Conservation (phyloP, 163 green algal species). For the Volvox carteri region DNA sequence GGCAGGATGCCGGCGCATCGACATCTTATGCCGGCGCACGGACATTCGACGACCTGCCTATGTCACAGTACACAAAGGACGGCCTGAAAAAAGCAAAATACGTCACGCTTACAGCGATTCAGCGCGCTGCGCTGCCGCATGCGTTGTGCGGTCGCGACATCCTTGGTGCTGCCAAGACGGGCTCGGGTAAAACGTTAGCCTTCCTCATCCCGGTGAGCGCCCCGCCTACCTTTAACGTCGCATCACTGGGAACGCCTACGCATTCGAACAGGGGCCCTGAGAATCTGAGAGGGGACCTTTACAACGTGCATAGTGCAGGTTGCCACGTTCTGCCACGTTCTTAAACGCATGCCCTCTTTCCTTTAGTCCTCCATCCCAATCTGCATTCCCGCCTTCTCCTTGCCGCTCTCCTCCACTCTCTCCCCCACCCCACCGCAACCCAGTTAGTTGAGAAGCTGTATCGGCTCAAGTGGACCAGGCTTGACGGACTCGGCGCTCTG, state of each 20-base stretch:
- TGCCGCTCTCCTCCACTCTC: too few species aligned
- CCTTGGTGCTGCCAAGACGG: conserved; percentile 98
- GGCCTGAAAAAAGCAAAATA: conserved; percentile 83
- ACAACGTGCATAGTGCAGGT: too few species aligned
- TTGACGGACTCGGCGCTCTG: conserved; percentile 95
- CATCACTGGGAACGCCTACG: too few species aligned
- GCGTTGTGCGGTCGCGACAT: conserved; percentile 95
- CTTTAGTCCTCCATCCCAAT: too few species aligned
- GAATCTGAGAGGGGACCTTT: too few species aligned
- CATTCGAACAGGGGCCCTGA: too few species aligned
- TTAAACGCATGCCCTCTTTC: too few species aligned
- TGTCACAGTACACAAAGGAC: conserved; percentile 78
- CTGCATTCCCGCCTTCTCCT: too few species aligned
- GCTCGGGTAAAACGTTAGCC: conserved; percentile 96
- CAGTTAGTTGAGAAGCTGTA: conserved; percentile 95
- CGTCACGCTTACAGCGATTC: conserved; percentile 93
- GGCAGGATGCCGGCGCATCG: conserved; percentile 38
- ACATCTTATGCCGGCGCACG: conserved; percentile 53
- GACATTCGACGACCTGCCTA: conserved; percentile 87
- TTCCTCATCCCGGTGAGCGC: conserved; percentile 93
- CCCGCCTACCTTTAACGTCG: too few species aligned
- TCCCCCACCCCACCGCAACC: too few species aligned
- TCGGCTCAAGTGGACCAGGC: conserved; percentile 82
- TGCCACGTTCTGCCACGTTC: too few species aligned
- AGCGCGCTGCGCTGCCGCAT: conserved; percentile 93